Evolutionary conservation across 139 green algal species (phyloP), one percentile per base, ranked within the genome.

Genomic region (Tetraselmis striata): DNA sequence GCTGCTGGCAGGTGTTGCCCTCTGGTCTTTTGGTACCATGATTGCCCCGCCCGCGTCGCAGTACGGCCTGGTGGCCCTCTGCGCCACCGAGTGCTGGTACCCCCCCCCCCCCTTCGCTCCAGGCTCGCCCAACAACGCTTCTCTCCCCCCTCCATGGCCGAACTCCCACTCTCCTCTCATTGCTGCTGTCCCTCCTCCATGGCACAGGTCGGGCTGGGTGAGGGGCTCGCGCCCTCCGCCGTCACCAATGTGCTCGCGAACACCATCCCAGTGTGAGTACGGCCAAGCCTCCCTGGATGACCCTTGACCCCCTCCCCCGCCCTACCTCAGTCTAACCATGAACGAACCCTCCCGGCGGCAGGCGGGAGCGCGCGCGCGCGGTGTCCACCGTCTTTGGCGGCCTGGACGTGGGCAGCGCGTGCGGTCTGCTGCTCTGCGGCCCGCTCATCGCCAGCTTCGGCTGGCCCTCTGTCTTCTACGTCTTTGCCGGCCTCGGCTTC

Each of bases 381-480:
- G 95, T 98, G 0, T 92, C 92, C 28, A 89, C 89, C 1, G 95
- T 98, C 2, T 99, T 98, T 89, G 95, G 95, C 31, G 95, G 95
- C 23, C 87, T 99, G 77, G 96, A 99, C 81, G 89, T 98, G 0
- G 96, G 96, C 77, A 91, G 59, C 24, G 92, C 90, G 1, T 86
- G 97, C 0, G 95, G 95, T 2, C 85, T 98, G 81, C 84, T 97
- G 79, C 81, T 98, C n/a, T 95, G 90, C 78, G 94, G 94, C 0
- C 95, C 95, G 0, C 84, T 97, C 22, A 98, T 99, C 77, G 78
- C 88, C 24, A 84, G 83, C 76, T 95, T 95, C 32, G 95, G 97
- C 76, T 99, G 97, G 97, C 90, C 94, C 22, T 95, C 87, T 1
- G 96, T 99, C 27, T 99, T 99, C 88, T 97, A 97, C 85, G 82